Evolutionary conservation across 1,284 basidiomycete species (phyloP), one percentile per base, ranked within the genome.

Genomic region (Thecaphora thlaspeos): DNA sequence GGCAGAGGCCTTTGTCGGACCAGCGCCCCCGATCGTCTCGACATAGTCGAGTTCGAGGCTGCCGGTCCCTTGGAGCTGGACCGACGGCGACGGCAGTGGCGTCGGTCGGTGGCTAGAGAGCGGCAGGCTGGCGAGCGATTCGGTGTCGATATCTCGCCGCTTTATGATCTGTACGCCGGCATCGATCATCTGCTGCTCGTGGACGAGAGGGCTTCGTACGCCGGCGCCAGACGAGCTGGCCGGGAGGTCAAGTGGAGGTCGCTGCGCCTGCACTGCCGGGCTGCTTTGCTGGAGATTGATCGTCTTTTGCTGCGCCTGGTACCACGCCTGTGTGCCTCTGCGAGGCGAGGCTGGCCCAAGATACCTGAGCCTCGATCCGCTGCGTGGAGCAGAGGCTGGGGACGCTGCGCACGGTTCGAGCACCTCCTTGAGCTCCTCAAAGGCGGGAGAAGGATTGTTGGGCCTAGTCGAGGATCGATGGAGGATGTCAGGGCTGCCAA

Each of bases 251-350:
- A 28, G 26, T 28, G 7, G 26, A 28, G 7, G 26, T 11, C 26
- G 26, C 26, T 28, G 26, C 26, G 7, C 5, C 11, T 28, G 26
- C 26, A 7, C 26, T 11, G 38, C 11, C 21, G 38, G 38, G 40
- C 46, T 17, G 1, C 51, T 47, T 11, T 53, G 52, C 12, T 57
- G 54, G 32, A 65, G 57, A 37, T 61, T 40, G 41, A 65, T 55
- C 17, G 62, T 65, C 43, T 61, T 61, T 44, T 65, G 62, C 34
- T 65, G 62, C 0, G 62, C 62, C 43, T 65, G 62, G 32, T 61
- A 65, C 62, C 62, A 65, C 5, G 62, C 62, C 46, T 65, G 62
- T 39, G 56, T 65, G 41, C 55, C 56, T 51, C 56, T 54, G 22
- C 51, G 60, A 24, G 57, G 54, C 28, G 38, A 21, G 38, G 15